Evolutionary conservation across 257 asterid genomes (phyloP).

Genomic region (Nicotiana knightiana): DNA sequence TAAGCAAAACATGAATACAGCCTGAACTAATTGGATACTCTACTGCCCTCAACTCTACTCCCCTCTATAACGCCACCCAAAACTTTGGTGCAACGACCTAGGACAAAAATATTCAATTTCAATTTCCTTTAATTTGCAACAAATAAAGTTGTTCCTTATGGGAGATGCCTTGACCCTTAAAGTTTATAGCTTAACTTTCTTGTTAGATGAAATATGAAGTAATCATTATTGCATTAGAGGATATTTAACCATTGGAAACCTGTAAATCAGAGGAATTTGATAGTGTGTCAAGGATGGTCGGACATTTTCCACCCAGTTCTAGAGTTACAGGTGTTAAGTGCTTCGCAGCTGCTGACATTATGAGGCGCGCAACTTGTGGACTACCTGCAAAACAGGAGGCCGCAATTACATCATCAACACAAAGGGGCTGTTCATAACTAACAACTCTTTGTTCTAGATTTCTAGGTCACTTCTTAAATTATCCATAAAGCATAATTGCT

Average conservation of each 20-base stretch:
- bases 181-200: not conserved
- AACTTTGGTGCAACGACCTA: not conserved
- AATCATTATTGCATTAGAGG: not conserved
- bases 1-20: slow-evolving; percentile 8
- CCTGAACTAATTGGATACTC: not conserved
- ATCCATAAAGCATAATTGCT: not conserved
- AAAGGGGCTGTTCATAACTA: not conserved
- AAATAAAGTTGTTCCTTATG: not conserved
- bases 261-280: slow-evolving; percentile 51
- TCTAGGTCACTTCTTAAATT: not conserved
- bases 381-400: slow-evolving; percentile 48
- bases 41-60: not conserved
- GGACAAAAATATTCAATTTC: not conserved
- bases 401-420: not conserved
- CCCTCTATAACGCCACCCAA: not conserved
- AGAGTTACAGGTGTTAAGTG: slow-evolving; percentile 92
- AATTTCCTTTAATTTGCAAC: not conserved
- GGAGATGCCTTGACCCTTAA: not conserved
- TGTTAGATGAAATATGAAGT: not conserved
- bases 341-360: slow-evolving; percentile 93
- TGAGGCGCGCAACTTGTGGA: slow-evolving; percentile 57
- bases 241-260: slow-evolving; percentile 29
- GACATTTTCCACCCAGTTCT: slow-evolving; percentile 95
- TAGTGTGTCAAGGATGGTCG: slow-evolving; percentile 66
- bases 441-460: not conserved